Conservation (phyloP, 495 filamentous ascomycete genomes). For the Neurospora discreta region DNA sequence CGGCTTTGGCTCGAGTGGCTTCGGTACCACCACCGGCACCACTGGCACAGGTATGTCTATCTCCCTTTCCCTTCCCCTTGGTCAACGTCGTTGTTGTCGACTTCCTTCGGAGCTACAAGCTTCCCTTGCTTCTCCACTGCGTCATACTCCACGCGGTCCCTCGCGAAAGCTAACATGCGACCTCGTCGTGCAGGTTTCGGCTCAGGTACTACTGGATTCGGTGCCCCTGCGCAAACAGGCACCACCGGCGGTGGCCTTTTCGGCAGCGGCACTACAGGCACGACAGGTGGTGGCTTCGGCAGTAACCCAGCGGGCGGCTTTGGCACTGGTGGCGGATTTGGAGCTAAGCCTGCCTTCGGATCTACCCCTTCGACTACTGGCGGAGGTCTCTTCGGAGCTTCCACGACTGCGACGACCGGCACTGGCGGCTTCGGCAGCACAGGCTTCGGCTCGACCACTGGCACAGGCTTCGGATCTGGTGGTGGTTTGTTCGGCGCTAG, state of each 20-base stretch:
- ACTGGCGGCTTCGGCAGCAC: slow-evolving; percentile 32
- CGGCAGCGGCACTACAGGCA: slow-evolving; percentile 23
- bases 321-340: slow-evolving; percentile 8
- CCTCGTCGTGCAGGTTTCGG: slow-evolving; percentile 5
- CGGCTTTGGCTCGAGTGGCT: slow-evolving; percentile 39
- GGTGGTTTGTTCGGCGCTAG: slow-evolving; percentile 9
- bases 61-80: slow-evolving; percentile 1
- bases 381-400: slow-evolving; percentile 11
- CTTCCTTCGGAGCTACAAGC: background rate
- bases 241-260: slow-evolving; percentile 33
- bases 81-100: background rate
- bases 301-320: slow-evolving; percentile 9
- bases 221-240: background rate
- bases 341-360: slow-evolving; percentile 10
- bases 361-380: slow-evolving; percentile 2
- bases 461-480: slow-evolving; percentile 30
- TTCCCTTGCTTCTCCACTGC: background rate
- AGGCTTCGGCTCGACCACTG: slow-evolving; percentile 39
- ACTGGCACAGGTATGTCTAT: slow-evolving; percentile 29
- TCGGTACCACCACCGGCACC: slow-evolving; percentile 43
- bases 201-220: slow-evolving; percentile 13
- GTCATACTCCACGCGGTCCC: background rate
- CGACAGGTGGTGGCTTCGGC: slow-evolving; percentile 12
- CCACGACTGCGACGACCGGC: slow-evolving; percentile 23
- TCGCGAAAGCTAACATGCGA: background rate